Evolutionary conservation across 352 stramenopile species (phyloP).

Genomic region (Globisporangium iwayamae): DNA sequence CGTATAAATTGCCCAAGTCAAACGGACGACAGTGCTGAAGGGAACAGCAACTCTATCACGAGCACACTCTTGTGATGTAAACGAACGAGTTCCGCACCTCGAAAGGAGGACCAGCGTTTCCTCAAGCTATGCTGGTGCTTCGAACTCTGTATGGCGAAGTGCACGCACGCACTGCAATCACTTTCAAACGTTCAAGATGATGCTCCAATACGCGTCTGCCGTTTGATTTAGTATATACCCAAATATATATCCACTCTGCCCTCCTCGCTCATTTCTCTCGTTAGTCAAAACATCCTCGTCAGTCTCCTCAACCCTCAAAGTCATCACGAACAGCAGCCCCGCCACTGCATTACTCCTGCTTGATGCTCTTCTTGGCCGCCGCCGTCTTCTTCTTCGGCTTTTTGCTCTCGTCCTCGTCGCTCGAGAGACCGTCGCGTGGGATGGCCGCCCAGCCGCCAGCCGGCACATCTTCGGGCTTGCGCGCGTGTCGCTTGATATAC

Average conservation of each 20-base stretch:
- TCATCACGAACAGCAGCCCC: not conserved
- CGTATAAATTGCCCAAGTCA: no score
- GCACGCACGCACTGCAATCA: no score
- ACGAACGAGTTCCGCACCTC: no score
- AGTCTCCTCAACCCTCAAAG: not conserved
- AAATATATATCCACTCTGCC: conserved; percentile 3
- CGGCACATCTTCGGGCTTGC: conserved; percentile 65
- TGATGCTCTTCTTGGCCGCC: conserved; percentile 8
- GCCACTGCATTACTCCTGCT: conserved; percentile 4
- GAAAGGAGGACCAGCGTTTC: no score
- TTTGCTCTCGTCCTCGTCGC: conserved; percentile 72
- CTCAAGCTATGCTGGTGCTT: no score
- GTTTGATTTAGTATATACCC: not conserved
- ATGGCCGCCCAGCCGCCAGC: conserved; percentile 69
- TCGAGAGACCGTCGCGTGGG: conserved; percentile 69
- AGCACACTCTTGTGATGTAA: no score
- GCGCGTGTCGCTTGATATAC: conserved; percentile 83
- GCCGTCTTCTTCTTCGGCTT: conserved; percentile 26
- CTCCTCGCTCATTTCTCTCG: not conserved
- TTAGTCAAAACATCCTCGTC: not conserved
- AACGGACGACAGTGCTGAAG: no score
- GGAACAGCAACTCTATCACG: no score
- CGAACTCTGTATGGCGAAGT: no score
- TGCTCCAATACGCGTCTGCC: not conserved
- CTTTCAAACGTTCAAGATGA: not conserved